Percentiles rank a stretch among this genome's conserved stretches.
These are phyloP conservation scores for Rhizopogon roseolus DNA, from an alignment of 768 basidiomycete genomes.

Conservation along the genomic window DNA sequence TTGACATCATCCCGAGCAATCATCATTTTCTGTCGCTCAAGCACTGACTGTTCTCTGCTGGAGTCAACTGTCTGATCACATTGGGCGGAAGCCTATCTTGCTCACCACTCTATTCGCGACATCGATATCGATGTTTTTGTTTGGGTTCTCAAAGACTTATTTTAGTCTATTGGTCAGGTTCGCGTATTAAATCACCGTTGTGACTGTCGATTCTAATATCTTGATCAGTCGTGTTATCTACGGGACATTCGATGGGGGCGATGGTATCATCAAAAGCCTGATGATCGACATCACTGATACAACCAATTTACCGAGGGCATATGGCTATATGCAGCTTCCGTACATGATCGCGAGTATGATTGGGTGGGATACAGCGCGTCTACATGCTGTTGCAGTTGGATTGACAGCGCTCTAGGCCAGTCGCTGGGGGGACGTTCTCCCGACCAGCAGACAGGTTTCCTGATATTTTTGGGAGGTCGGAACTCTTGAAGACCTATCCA, in stretches of 20 bases:
- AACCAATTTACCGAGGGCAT: conserved; percentile 27
- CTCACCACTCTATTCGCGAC: conserved; percentile 43
- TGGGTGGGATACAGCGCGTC: conserved; percentile 26
- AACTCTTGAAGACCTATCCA: conserved; percentile 61
- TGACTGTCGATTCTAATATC: background rate
- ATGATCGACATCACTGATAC: conserved; percentile 30
- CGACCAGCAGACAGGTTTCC: conserved; percentile 67
- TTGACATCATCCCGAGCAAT: conserved; percentile 32
- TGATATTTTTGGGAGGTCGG: conserved; percentile 44
- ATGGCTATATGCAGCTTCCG: conserved; percentile 49
- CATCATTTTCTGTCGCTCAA: conserved; percentile 49
- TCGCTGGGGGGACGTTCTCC: conserved; percentile 63
- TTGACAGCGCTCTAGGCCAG: conserved; percentile 37
- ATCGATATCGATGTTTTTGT: conserved; percentile 43
- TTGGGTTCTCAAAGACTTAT: conserved; percentile 53
- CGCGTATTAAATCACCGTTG: background rate
- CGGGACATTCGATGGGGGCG: conserved; percentile 44
- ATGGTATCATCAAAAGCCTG: conserved; percentile 36
- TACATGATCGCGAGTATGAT: conserved; percentile 35
- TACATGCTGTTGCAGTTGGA: background rate
- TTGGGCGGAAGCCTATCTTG: conserved; percentile 52
- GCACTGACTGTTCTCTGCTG: conserved; percentile 53
- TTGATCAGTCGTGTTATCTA: conserved; percentile 30
- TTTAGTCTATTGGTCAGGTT: conserved; percentile 46
- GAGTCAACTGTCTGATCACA: conserved; percentile 48